Evolutionary conservation across 202 grass and related monocot species (phyloP).

Genomic region (Cymbopogon flexuosus): DNA sequence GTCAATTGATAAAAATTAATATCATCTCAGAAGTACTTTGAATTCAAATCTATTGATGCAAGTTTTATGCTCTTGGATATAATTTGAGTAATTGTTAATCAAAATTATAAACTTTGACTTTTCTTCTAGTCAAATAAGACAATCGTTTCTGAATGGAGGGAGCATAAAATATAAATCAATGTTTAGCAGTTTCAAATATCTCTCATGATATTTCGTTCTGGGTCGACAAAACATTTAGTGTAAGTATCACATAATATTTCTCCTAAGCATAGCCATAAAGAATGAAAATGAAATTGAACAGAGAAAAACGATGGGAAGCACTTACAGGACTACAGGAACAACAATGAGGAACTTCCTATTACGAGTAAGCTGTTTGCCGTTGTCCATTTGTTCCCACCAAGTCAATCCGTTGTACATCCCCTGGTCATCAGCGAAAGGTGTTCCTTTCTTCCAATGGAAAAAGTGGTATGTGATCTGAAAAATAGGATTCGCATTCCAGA

Average conservation of each 20-base stretch:
- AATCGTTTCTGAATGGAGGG: too few species aligned
- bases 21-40: too few species aligned
- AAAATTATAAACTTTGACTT: too few species aligned
- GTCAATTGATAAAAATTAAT: too few species aligned
- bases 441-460: conserved; percentile 67
- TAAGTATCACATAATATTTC: not conserved
- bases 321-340: conserved; percentile 36
- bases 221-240: not conserved
- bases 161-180: not conserved
- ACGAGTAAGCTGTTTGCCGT: conserved; percentile 49
- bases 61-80: too few species aligned
- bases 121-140: too few species aligned
- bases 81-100: too few species aligned
- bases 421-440: conserved; percentile 57
- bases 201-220: not conserved
- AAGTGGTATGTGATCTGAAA: conserved; percentile 66
- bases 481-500: conserved; percentile 19
- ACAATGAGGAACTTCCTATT: conserved; percentile 53
- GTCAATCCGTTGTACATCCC: conserved; percentile 55
- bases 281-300: conserved; percentile 10
- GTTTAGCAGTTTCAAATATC: not conserved
- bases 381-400: conserved; percentile 63
- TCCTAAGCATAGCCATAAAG: not conserved
- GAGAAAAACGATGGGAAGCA: not conserved
- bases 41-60: too few species aligned